These are phyloP conservation scores for Podila epigama DNA, from an alignment of 192 early-diverging fungal genomes.

Conservation along the genomic window DNA sequence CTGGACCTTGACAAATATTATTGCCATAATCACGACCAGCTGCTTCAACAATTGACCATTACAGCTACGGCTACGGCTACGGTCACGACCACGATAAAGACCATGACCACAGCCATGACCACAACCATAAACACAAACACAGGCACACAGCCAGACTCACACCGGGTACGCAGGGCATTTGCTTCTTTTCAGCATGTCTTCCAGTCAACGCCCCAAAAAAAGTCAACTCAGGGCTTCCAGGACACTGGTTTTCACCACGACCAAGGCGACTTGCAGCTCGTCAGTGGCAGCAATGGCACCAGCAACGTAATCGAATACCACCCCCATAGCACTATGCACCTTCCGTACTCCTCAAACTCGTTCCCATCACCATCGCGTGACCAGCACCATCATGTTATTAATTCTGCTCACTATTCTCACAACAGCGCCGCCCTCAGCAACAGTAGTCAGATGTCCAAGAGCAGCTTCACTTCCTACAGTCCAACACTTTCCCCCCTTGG, in stretches of 20 bases:
- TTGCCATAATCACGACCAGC: neutral
- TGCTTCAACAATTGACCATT: neutral
- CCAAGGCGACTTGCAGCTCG: neutral
- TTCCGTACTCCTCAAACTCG: conserved; percentile 1
- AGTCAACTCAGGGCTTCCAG: no score
- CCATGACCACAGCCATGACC: neutral
- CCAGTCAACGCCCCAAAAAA: neutral
- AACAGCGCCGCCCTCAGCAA: neutral
- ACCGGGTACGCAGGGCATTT: neutral
- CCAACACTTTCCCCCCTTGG: conserved; percentile 9
- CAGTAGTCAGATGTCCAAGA: neutral
- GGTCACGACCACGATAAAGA: no score
- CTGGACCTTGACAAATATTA: neutral
- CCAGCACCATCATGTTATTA: neutral
- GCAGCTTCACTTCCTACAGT: neutral
- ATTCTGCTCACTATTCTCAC: neutral
- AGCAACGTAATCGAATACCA: neutral
- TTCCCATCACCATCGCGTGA: neutral
- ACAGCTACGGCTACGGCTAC: no score
- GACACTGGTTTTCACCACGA: neutral
- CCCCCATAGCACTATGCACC: neutral
- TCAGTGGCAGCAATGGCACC: neutral
- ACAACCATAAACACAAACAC: neutral
- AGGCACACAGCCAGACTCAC: no score
- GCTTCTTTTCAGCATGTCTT: neutral